Percentiles rank a stretch among this genome's conserved stretches.
Conservation (phyloP, 2,329 filamentous ascomycete genomes). For the Phaeosphaeria sp. region DNA sequence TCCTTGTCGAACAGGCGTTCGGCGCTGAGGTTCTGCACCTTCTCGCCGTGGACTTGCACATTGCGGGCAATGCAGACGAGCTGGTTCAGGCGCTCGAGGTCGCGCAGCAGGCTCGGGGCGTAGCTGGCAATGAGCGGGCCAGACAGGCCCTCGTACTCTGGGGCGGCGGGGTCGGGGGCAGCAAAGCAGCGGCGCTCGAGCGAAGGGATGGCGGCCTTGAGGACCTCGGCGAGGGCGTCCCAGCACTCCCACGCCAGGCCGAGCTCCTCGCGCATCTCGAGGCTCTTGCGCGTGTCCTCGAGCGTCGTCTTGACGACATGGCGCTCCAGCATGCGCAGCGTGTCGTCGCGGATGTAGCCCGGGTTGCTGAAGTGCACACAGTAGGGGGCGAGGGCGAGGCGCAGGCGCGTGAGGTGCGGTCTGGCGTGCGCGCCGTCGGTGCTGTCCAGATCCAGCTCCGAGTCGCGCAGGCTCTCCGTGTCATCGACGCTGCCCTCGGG, state of each 20-base stretch:
- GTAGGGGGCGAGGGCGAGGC: conserved; percentile 56
- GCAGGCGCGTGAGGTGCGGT: conserved; percentile 53
- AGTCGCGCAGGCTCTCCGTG: conserved; percentile 20
- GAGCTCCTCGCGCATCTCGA: conserved; percentile 63
- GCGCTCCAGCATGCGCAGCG: conserved; percentile 63
- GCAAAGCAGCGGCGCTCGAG: conserved; percentile 68
- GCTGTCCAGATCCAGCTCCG: conserved; percentile 23
- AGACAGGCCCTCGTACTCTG: conserved; percentile 65
- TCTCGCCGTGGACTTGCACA: conserved; percentile 66
- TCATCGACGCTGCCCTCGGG: conserved; percentile 14
- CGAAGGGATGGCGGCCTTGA: conserved; percentile 66
- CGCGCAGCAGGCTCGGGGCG: conserved; percentile 65
- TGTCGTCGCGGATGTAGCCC: conserved; percentile 66
- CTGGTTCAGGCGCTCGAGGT: conserved; percentile 69
- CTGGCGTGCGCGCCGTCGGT: conserved; percentile 17
- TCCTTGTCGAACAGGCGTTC: conserved; percentile 67
- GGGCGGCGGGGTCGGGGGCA: conserved; percentile 62
- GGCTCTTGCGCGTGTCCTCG: conserved; percentile 63
- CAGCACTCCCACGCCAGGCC: conserved; percentile 65
- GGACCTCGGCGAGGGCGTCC: conserved; percentile 64
- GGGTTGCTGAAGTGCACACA: conserved; percentile 66
- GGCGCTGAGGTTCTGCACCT: conserved; percentile 68
- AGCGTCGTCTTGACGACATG: conserved; percentile 65
- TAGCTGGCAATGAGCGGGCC: conserved; percentile 68
- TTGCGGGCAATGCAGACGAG: conserved; percentile 68